These are phyloP conservation scores for Ustilago nuda DNA, from an alignment of 1,284 basidiomycete genomes.

Conservation along the genomic window DNA sequence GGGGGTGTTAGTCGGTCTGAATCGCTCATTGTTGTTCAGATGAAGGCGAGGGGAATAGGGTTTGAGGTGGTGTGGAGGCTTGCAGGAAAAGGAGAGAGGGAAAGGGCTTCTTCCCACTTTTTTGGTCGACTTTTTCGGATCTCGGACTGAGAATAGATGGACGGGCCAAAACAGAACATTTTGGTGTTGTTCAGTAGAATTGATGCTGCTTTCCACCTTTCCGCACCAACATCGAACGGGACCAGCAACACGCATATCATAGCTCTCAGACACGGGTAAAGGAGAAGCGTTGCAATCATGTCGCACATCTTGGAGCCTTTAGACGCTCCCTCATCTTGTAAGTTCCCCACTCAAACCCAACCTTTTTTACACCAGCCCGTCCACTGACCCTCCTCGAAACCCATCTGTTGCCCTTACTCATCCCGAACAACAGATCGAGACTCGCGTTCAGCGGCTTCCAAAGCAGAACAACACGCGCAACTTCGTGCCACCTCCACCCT, in stretches of 20 bases:
- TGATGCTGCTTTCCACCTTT: background rate
- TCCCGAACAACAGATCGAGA: conserved; percentile 66
- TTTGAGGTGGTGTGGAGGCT: background rate
- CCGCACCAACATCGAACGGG: background rate
- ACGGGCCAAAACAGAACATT: conserved; percentile 9
- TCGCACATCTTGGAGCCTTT: conserved; percentile 84
- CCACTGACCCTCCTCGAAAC: background rate
- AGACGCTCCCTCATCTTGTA: conserved; percentile 94
- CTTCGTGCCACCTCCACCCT: conserved; percentile 73
- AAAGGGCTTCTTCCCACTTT: background rate
- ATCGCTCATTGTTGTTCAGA: conserved; percentile 1
- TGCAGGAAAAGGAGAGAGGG: background rate
- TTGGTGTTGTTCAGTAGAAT: background rate
- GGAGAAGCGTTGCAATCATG: conserved; percentile 73
- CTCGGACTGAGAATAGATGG: conserved; percentile 1
- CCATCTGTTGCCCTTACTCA: background rate
- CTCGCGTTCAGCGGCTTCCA: conserved; percentile 65
- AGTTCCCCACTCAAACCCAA: conserved; percentile 70
- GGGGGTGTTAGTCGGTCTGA: conserved; percentile 73
- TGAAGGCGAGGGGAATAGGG: background rate
- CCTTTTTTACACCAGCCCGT: too few relatives aligned
- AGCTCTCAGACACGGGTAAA: background rate
- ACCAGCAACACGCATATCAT: background rate
- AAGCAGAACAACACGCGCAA: conserved; percentile 71
- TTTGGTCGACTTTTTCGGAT: conserved; percentile 6